Percentiles rank a stretch among this genome's conserved stretches.
Conservation (phyloP, 306 rosid genomes). For the Betula pendula region DNA sequence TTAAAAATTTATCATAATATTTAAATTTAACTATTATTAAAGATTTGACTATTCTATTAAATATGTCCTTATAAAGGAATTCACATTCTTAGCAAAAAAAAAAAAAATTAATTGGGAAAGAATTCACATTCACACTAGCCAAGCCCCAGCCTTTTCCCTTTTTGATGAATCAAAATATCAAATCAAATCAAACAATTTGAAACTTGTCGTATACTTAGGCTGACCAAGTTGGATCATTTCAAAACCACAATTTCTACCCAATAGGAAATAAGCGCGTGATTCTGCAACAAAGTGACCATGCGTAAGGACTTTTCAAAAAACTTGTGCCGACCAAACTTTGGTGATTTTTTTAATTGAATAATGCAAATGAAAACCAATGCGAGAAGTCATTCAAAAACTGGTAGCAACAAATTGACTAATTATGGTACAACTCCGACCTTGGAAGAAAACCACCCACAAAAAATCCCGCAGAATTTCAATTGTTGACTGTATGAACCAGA, state of each 20-base stretch:
- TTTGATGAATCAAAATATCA: neutral
- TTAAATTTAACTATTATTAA: too few relatives aligned
- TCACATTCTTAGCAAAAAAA: too few relatives aligned
- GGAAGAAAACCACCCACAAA: neutral
- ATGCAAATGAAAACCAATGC: neutral
- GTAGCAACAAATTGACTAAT: neutral
- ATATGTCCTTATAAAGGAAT: too few relatives aligned
- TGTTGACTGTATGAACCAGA: conserved; percentile 13
- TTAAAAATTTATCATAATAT: too few relatives aligned
- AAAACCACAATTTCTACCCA: neutral
- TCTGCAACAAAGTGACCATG: neutral
- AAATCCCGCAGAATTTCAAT: neutral
- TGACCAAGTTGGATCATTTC: neutral
- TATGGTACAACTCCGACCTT: neutral
- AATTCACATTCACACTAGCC: too few relatives aligned
- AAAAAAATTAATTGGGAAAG: too few relatives aligned
- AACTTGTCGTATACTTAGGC: neutral
- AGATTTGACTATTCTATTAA: too few relatives aligned
- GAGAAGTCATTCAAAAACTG: neutral
- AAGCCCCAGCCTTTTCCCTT: too few relatives aligned
- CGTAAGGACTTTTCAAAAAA: neutral
- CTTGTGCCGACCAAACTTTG: neutral
- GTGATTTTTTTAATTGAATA: neutral
- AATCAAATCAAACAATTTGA: neutral
- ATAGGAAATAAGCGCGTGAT: neutral